Conservation (phyloP, 495 filamentous ascomycete species). For the Paragyromitra xinjiangensis region DNA sequence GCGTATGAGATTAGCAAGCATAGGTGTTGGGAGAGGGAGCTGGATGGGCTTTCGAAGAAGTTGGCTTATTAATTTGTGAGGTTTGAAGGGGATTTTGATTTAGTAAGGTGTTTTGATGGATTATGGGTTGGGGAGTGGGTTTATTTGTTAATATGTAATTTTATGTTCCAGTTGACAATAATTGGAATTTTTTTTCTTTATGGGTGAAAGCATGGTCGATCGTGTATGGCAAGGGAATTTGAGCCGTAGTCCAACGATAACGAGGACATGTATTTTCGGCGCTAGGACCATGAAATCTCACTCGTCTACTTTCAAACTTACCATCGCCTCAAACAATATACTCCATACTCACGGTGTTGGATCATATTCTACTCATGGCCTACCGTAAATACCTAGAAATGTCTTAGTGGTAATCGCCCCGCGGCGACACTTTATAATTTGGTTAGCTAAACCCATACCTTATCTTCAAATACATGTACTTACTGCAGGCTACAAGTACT, state of each 20-base stretch:
- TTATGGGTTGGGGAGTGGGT: not conserved
- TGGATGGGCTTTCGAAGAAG: constrained; percentile 52
- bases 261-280: not conserved
- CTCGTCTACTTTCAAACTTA: not conserved
- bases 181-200: not conserved
- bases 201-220: not conserved
- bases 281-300: not conserved
- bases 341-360: no score
- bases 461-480: no score
- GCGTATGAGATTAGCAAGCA: constrained; percentile 53
- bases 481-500: no score
- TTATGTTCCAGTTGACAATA: not conserved
- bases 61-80: constrained; percentile 53
- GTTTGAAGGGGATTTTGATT: not conserved
- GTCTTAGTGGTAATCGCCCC: no score
- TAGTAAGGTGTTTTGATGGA: constrained; percentile 2
- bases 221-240: no score
- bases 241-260: not conserved
- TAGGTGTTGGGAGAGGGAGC: constrained; percentile 56
- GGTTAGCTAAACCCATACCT: no score
- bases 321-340: no score
- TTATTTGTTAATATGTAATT: not conserved
- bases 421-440: no score
- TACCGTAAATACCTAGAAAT: no score
- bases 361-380: no score